Evolutionary conservation across 2,329 filamentous ascomycete species (phyloP).

Genomic region (Penicillium polonicum): DNA sequence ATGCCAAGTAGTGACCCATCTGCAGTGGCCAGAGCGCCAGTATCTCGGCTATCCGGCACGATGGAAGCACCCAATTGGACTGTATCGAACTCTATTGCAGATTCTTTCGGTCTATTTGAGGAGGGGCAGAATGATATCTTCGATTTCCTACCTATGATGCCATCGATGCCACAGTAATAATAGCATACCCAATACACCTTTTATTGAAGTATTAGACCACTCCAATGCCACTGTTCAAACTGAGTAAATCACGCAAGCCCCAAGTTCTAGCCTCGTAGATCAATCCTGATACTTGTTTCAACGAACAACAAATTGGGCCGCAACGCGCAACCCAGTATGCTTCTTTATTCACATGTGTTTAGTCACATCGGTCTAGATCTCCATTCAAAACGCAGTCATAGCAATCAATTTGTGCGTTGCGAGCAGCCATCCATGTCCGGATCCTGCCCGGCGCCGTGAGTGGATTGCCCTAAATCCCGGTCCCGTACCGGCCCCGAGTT

Average conservation of each 20-base stretch:
- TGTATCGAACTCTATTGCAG: constrained; percentile 37
- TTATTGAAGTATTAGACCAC: neutral
- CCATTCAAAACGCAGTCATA: neutral
- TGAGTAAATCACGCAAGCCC: neutral
- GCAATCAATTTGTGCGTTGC: constrained; percentile 8
- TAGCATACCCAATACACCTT: neutral
- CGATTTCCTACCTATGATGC: constrained; percentile 38
- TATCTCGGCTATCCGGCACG: constrained; percentile 27
- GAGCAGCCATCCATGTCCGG: constrained; percentile 14
- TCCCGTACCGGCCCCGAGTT: constrained; percentile 23
- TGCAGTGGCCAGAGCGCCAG: constrained; percentile 22
- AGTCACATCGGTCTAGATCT: neutral
- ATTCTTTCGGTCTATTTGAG: constrained; percentile 39
- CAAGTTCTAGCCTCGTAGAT: constrained; percentile 3
- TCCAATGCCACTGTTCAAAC: neutral
- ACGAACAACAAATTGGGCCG: constrained; percentile 14
- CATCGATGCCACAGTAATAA: constrained; percentile 27
- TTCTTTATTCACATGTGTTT: constrained; percentile 12
- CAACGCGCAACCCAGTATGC: constrained; percentile 11
- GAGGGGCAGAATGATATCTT: constrained; percentile 40
- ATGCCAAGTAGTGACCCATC: constrained; percentile 22
- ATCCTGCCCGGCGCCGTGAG: constrained; percentile 24
- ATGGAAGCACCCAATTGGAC: constrained; percentile 40
- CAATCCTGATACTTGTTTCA: neutral
- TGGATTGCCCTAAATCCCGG: constrained; percentile 16